A percentile compares a stretch with the other conserved stretches of the same genome.
phyloP scores from a whole-genome alignment of 31 red algal genomes.

The Endocladia muricata region DNA sequence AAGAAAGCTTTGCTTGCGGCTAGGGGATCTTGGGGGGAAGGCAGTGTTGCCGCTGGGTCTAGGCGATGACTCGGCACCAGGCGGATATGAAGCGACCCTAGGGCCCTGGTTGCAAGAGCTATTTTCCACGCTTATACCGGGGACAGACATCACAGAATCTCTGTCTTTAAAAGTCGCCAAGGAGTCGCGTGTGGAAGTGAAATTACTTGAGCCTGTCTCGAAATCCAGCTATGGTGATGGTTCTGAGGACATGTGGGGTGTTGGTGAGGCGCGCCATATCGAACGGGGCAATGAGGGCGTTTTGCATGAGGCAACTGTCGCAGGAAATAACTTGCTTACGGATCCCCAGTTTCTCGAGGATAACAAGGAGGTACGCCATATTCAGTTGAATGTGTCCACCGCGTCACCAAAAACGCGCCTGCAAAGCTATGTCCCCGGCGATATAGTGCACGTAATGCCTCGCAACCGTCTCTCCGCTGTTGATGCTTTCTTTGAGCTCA shows the following conservation, averaged over 20 bases:
- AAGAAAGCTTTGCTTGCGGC: constrained; percentile 48
- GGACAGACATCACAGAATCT: background rate
- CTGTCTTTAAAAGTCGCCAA: background rate
- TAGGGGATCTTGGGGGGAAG: constrained; percentile 66
- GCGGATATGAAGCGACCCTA: constrained; percentile 48
- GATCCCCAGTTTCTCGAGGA: constrained; percentile 39
- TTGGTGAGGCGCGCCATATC: constrained; percentile 8
- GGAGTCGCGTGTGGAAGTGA: background rate
- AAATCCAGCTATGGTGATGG: background rate
- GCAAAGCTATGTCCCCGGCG: constrained; percentile 60
- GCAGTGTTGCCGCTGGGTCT: constrained; percentile 35
- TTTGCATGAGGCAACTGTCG: constrained; percentile 22
- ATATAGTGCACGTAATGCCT: constrained; percentile 79
- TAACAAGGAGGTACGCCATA: constrained; percentile 69
- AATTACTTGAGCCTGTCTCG: background rate
- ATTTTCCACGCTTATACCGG: constrained; percentile 6
- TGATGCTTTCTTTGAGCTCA: constrained; percentile 64
- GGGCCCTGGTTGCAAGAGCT: constrained; percentile 46
- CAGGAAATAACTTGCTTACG: constrained; percentile 27
- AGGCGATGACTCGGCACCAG: constrained; percentile 57
- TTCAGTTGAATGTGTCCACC: constrained; percentile 44
- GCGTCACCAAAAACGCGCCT: constrained; percentile 7
- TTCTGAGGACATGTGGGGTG: background rate
- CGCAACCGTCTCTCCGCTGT: constrained; percentile 64
- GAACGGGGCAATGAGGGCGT: background rate